Base-by-base conservation (phyloP, 1,284 basidiomycete species). In the Apiotrichum veenhuisii region DNA sequence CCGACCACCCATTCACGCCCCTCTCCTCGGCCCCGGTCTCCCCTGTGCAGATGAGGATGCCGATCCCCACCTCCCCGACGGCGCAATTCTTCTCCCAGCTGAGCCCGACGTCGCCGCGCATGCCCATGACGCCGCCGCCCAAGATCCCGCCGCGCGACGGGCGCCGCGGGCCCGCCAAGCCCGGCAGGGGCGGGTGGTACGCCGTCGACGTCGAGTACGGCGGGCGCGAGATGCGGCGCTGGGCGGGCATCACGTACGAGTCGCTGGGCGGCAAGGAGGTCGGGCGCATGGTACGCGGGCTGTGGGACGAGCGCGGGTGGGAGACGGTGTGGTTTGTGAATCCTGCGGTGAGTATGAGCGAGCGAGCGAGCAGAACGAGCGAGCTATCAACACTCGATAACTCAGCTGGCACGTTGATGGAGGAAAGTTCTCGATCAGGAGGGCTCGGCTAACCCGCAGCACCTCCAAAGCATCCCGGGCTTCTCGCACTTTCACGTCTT, bases 401-500 rank as follows among this genome's bases (percentile, higher is more conserved):
- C 5, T 30, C 7, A 5, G 12, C 7, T 30, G 30, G 30, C 30
- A 7, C 5, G 30, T 30, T 5, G 30, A 5, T 30, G 12, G 12
- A 7, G 30, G 30, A 30, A 30, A 7, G 5, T 15, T 11, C 30
- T n/a, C 14, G 8, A 9, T 3, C 17, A 7, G 17, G 12, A 5
- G 14, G 30, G 8, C 10, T 22, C 20, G 14, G 8, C 34, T 53
- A 23, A 44, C 43, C 37, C 20, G 9, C 64, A 70, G 65, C 58
- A 70, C 9, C 63, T 77, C 7, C 76, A 77, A 61, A 69, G 66
- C 12, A 69, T 77, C 9, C 73, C 69, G 3, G 73, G 72, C 0
- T 70, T 74, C 37, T 72, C 72, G 9, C 76, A 77, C 57, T 73
- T 74, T 55, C 76, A 77, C 59, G 69, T 77, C 26, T 73, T 77